A percentile compares a stretch with the other conserved stretches of the same genome.
These are phyloP conservation scores for Colletotrichum falcatum DNA, from an alignment of 2,329 filamentous ascomycete genomes.

Conservation along the genomic window DNA sequence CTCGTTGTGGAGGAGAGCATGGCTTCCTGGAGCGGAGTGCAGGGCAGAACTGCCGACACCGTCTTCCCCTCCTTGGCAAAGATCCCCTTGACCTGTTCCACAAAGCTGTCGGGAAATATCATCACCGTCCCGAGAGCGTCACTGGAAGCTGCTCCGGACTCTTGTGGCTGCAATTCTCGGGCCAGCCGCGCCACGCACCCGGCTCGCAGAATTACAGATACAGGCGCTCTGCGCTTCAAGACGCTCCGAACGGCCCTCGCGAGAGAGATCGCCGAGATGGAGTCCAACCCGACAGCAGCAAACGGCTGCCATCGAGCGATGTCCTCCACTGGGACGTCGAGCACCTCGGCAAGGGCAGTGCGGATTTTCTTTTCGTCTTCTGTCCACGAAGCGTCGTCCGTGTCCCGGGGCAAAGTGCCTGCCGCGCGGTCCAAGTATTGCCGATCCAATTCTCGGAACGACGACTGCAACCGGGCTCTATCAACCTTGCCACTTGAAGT, in stretches of 20 bases:
- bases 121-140: too few species aligned
- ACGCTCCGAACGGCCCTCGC: conserved; percentile 65
- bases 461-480: conserved; percentile 61
- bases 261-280: conserved; percentile 81
- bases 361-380: conserved; percentile 68
- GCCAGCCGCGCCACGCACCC: conserved; percentile 74
- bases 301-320: conserved; percentile 78
- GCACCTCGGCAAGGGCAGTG: conserved; percentile 62
- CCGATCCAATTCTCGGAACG: conserved; percentile 60
- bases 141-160: neutral
- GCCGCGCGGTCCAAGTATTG: conserved; percentile 56
- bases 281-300: conserved; percentile 83
- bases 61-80: conserved; percentile 49
- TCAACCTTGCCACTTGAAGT: conserved; percentile 83
- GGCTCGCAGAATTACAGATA: conserved; percentile 78
- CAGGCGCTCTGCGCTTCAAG: conserved; percentile 64
- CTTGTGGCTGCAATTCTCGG: conserved; percentile 37
- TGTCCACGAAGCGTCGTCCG: conserved; percentile 58
- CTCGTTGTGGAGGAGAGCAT: conserved; percentile 76
- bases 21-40: conserved; percentile 87
- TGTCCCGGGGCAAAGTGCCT: conserved; percentile 48
- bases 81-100: neutral
- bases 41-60: conserved; percentile 75
- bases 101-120: conserved; percentile 8
- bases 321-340: conserved; percentile 56